A percentile compares a stretch with the other conserved stretches of the same genome.
Conservation (phyloP, 352 stramenopile genomes). For the Discostella stelligera region DNA sequence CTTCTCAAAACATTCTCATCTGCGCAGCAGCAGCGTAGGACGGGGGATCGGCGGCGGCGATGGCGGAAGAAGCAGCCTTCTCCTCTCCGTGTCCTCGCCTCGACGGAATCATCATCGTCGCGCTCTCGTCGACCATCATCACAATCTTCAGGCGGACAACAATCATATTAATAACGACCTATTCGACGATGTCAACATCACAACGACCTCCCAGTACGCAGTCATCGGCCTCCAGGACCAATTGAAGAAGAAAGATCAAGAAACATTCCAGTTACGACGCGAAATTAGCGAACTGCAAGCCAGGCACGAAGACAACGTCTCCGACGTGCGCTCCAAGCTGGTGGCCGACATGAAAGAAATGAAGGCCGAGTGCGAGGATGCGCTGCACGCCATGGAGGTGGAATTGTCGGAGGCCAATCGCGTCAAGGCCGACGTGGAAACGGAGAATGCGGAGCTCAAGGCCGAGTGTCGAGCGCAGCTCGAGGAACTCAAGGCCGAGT, state of each 20-base stretch:
- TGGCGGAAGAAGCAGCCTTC: neutral
- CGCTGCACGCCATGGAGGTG: constrained; percentile 30
- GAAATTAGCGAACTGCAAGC: constrained; percentile 9
- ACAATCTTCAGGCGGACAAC: too few species aligned
- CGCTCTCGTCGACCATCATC: neutral
- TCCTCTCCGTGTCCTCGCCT: neutral
- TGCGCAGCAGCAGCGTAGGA: neutral
- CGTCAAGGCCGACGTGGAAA: constrained; percentile 30
- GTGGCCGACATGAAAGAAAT: constrained; percentile 51
- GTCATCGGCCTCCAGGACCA: constrained; percentile 37
- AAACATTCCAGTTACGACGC: neutral
- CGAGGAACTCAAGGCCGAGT: constrained; percentile 14
- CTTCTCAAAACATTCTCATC: too few species aligned
- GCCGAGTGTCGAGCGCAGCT: constrained; percentile 19
- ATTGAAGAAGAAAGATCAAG: constrained; percentile 20
- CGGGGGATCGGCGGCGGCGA: neutral
- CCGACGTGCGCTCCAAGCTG: constrained; percentile 18
- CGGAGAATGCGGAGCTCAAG: constrained; percentile 5
- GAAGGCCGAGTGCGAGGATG: constrained; percentile 46
- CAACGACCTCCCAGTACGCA: constrained; percentile 21
- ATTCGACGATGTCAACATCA: neutral
- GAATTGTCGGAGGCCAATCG: constrained; percentile 20
- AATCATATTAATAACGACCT: too few species aligned
- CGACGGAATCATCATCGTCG: neutral
- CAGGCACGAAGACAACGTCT: constrained; percentile 27